These are phyloP conservation scores for Borovskyia barvae DNA, from an alignment of 208 protist genomes.

Conservation along the genomic window DNA sequence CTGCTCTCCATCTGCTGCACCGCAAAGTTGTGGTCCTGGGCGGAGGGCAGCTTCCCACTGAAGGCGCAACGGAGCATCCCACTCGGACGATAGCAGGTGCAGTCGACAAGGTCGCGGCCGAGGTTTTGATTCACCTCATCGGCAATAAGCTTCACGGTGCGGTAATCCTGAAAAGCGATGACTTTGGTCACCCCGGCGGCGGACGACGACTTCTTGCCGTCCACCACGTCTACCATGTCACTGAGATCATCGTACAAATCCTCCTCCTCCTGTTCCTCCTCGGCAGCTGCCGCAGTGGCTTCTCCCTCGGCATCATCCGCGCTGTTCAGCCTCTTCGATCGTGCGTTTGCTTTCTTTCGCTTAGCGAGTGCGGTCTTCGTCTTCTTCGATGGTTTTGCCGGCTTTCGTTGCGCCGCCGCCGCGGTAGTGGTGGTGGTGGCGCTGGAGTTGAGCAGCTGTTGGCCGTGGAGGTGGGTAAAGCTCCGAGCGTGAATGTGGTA, in stretches of 20 bases:
- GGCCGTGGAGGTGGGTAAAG: slow-evolving; percentile 39
- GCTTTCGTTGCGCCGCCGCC: neutral
- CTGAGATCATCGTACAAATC: slow-evolving; percentile 35
- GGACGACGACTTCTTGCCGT: slow-evolving; percentile 12
- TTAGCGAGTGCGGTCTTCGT: neutral
- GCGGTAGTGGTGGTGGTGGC: neutral
- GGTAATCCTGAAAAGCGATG: slow-evolving; percentile 81
- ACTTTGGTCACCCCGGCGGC: slow-evolving; percentile 18
- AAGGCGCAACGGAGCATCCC: slow-evolving; percentile 84
- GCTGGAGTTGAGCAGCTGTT: neutral
- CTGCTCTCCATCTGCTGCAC: slow-evolving; percentile 4
- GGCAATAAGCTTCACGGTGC: slow-evolving; percentile 67
- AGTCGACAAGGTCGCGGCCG: slow-evolving; percentile 60
- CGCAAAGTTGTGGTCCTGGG: slow-evolving; percentile 20
- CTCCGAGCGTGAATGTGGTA: slow-evolving; percentile 77
- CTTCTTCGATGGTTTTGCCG: neutral
- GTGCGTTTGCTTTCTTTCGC: neutral
- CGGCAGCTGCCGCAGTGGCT: neutral
- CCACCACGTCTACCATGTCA: slow-evolving; percentile 42
- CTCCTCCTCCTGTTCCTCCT: slow-evolving; percentile 10
- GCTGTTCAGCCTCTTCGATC: neutral
- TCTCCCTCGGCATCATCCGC: neutral
- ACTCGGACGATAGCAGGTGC: slow-evolving; percentile 64
- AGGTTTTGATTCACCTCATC: slow-evolving; percentile 79
- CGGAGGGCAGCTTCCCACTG: slow-evolving; percentile 51